These are phyloP conservation scores for Solanum stenotomum DNA, from an alignment of 257 asterid genomes.

Conservation along the genomic window DNA sequence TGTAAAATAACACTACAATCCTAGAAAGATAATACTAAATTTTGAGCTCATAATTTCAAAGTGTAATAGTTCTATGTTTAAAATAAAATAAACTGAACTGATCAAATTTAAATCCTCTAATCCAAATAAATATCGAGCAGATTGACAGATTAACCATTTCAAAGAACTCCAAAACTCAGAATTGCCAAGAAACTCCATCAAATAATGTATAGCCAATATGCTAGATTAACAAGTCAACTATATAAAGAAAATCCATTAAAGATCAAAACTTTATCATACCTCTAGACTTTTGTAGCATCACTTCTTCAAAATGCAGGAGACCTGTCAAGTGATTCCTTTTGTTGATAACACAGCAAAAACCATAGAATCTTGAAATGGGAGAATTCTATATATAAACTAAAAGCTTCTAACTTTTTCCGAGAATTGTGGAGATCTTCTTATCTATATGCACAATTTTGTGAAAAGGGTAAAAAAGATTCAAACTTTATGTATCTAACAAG, in stretches of 20 bases:
- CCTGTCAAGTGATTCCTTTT: constrained; percentile 42
- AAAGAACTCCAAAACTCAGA: constrained; percentile 9
- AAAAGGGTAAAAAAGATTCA: constrained; percentile 11
- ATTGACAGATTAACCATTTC: neutral
- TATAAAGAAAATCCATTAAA: neutral
- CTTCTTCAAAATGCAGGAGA: constrained; percentile 15
- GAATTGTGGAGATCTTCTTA: constrained; percentile 5
- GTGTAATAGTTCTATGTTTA: neutral
- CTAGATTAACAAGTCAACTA: neutral
- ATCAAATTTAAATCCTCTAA: neutral
- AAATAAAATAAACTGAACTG: neutral
- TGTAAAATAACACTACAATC: neutral
- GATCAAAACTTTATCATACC: constrained; percentile 34
- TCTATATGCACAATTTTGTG: constrained; percentile 19
- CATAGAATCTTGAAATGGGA: constrained; percentile 13
- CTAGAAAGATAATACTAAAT: neutral
- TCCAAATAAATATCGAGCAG: neutral
- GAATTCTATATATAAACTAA: neutral
- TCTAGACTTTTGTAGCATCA: constrained; percentile 6
- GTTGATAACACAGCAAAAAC: constrained; percentile 29
- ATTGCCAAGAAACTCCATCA: constrained; percentile 1
- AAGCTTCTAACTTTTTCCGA: constrained; percentile 11
- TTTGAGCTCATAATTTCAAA: neutral
- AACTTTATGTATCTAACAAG: constrained; percentile 6
- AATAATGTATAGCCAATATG: neutral